A percentile compares a stretch with the other conserved stretches of the same genome.
Conservation (phyloP, 202 grass and related monocot species). For the Zoysia matrella region DNA sequence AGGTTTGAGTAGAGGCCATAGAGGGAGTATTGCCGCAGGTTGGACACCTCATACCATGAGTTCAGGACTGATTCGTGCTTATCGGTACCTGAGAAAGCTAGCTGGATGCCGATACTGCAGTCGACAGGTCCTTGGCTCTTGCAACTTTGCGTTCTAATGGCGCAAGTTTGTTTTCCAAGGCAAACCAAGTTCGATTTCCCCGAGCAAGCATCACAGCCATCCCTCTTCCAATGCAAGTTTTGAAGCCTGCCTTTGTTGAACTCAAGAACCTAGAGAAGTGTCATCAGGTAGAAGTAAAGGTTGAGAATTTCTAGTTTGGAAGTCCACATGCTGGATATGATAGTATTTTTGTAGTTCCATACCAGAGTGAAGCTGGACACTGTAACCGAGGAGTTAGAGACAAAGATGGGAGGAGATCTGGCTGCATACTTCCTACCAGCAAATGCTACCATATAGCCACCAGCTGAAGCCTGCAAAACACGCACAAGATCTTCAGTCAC, state of each 20-base stretch:
- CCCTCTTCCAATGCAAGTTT: constrained; percentile 92
- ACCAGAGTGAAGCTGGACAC: constrained; percentile 99
- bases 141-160: constrained; percentile 74
- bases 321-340: constrained; percentile 6
- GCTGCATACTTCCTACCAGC: constrained; percentile 97
- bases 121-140: constrained; percentile 78
- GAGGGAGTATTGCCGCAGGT: constrained; percentile 89
- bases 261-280: constrained; percentile 73
- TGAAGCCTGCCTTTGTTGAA: constrained; percentile 92
- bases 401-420: constrained; percentile 69
- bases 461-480: constrained; percentile 68
- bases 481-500: constrained; percentile 34
- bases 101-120: constrained; percentile 90
- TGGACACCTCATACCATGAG: constrained; percentile 97
- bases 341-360: constrained; percentile 19
- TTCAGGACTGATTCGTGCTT: constrained; percentile 87
- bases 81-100: constrained; percentile 95
- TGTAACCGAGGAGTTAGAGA: constrained; percentile 65
- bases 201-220: constrained; percentile 70
- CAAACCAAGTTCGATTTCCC: constrained; percentile 78
- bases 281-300: not conserved
- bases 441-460: constrained; percentile 99
- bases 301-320: constrained; percentile 16
- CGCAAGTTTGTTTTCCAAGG: constrained; percentile 73
- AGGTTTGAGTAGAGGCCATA: constrained; percentile 86